Evolutionary conservation across 2,329 filamentous ascomycete genomes (phyloP).

Genomic region (Hymenoscyphus occultus): DNA sequence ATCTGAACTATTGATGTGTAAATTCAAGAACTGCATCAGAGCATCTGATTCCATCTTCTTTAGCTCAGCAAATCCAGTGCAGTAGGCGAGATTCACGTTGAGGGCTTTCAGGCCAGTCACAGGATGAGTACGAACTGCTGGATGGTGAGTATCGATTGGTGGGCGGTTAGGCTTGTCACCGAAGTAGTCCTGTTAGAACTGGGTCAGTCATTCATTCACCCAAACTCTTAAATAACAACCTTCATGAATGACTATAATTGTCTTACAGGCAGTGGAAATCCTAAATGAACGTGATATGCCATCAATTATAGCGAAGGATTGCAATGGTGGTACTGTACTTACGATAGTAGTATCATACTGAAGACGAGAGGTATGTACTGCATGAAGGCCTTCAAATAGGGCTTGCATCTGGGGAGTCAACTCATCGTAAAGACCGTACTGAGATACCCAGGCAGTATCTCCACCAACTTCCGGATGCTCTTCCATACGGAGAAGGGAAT

Average conservation of each 20-base stretch:
- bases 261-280: no score
- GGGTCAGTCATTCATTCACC: not conserved
- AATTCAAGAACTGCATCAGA: slow-evolving; percentile 27
- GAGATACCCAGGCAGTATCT: slow-evolving; percentile 55
- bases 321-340: no score
- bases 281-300: no score
- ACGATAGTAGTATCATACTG: slow-evolving; percentile 19
- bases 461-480: slow-evolving; percentile 64
- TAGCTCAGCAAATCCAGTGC: slow-evolving; percentile 29
- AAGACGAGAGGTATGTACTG: slow-evolving; percentile 26
- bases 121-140: slow-evolving; percentile 34
- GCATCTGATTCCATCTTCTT: slow-evolving; percentile 29
- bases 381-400: slow-evolving; percentile 24
- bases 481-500: slow-evolving; percentile 50
- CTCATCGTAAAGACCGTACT: slow-evolving; percentile 27
- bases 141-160: slow-evolving; percentile 34
- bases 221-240: no score
- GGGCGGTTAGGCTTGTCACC: slow-evolving; percentile 28
- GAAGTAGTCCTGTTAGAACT: slow-evolving; percentile 22
- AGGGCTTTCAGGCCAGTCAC: slow-evolving; percentile 31
- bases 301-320: no score
- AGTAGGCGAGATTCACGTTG: slow-evolving; percentile 27
- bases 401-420: slow-evolving; percentile 25
- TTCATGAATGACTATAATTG: no score
- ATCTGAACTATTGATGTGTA: slow-evolving; percentile 28